A percentile compares a stretch with the other conserved stretches of the same genome.
These are phyloP conservation scores for Neospermospora avenae DNA, from an alignment of 2,329 filamentous ascomycete genomes.

Conservation along the genomic window DNA sequence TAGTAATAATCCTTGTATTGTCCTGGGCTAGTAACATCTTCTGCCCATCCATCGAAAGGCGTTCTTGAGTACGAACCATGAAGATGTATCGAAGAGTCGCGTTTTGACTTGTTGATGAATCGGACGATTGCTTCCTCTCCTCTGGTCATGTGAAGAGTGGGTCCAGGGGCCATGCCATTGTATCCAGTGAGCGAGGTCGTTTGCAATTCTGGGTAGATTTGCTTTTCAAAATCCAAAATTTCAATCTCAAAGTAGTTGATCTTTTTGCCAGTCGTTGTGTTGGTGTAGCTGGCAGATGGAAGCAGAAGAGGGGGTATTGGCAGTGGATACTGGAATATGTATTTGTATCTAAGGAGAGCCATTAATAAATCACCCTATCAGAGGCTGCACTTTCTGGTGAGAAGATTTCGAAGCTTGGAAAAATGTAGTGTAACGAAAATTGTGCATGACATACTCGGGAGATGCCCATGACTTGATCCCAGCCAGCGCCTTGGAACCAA, in stretches of 20 bases:
- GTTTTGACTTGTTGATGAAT: constrained; percentile 42
- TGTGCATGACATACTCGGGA: not conserved
- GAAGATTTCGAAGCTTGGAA: not conserved
- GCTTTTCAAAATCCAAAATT: constrained; percentile 39
- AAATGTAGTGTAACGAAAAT: not conserved
- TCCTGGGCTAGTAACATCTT: constrained; percentile 48
- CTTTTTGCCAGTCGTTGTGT: constrained; percentile 16
- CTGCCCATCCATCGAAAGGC: constrained; percentile 52
- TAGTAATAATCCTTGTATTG: constrained; percentile 63
- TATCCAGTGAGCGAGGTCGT: constrained; percentile 46
- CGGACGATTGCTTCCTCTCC: constrained; percentile 52
- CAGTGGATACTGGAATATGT: constrained; percentile 23
- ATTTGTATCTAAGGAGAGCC: constrained; percentile 19
- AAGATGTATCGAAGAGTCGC: constrained; percentile 13
- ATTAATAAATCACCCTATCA: not conserved
- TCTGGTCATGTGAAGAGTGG: constrained; percentile 42
- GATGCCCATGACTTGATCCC: constrained; percentile 7
- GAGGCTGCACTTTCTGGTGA: not conserved
- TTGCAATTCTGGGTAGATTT: constrained; percentile 42
- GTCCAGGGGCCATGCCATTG: constrained; percentile 52
- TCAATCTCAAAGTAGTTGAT: constrained; percentile 48
- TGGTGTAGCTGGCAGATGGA: constrained; percentile 17
- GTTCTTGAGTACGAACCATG: constrained; percentile 46
- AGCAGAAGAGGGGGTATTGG: constrained; percentile 20
- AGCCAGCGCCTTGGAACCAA: not conserved